phyloP scores from a whole-genome alignment of 371 early-diverging fungal species.

The Lichtheimia corymbifera region DNA sequence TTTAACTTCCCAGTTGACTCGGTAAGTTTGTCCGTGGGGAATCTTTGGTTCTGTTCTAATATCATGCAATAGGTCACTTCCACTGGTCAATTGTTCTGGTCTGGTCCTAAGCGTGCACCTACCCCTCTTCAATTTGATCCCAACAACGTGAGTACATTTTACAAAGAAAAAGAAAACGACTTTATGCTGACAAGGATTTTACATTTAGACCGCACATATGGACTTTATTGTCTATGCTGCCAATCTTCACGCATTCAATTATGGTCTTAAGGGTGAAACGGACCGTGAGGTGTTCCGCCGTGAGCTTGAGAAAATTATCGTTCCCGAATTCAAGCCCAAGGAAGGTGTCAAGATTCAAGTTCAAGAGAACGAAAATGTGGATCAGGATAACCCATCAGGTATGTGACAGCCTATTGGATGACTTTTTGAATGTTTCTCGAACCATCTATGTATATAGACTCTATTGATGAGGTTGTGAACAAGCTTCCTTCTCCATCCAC shows the following conservation, averaged over 20 bases:
- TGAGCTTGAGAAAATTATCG: slow-evolving; percentile 66
- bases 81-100: slow-evolving; percentile 98
- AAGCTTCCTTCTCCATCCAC: slow-evolving; percentile 74
- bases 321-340: slow-evolving; percentile 90
- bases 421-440: neutral
- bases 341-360: slow-evolving; percentile 97
- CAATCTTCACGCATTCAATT: slow-evolving; percentile 95
- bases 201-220: slow-evolving; percentile 66
- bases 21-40: slow-evolving; percentile 32
- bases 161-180: too few relatives aligned
- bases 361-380: slow-evolving; percentile 78
- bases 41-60: slow-evolving; percentile 9
- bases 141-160: slow-evolving; percentile 51
- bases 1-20: slow-evolving; percentile 96
- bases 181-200: neutral
- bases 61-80: slow-evolving; percentile 66
- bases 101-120: slow-evolving; percentile 98
- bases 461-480: slow-evolving; percentile 67
- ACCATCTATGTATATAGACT: slow-evolving; percentile 32
- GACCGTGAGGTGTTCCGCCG: slow-evolving; percentile 73
- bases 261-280: slow-evolving; percentile 78
- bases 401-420: slow-evolving; percentile 3
- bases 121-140: slow-evolving; percentile 81
- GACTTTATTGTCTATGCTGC: slow-evolving; percentile 93
- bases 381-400: slow-evolving; percentile 27